phyloP scores from a whole-genome alignment of 129 eudicot species.

The Sambucus nigra region DNA sequence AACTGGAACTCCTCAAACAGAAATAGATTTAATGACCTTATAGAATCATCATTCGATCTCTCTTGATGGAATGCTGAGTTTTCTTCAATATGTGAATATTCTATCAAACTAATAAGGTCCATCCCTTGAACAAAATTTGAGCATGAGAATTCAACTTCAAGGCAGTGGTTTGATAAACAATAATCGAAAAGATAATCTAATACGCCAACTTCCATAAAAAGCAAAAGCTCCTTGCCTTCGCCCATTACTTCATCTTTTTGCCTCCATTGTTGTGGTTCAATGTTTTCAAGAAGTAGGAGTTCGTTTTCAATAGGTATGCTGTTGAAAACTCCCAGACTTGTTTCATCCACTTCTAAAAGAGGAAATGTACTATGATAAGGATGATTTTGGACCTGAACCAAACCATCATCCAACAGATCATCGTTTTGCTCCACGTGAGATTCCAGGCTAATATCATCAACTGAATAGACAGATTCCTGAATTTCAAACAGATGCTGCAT shows the following conservation, averaged over 20 bases:
- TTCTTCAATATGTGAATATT: constrained; percentile 16
- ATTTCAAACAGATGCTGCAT: constrained; percentile 35
- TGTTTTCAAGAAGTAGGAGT: constrained; percentile 27
- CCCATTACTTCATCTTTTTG: constrained; percentile 27
- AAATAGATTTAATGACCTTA: constrained; percentile 14
- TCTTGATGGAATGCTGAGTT: constrained; percentile 12
- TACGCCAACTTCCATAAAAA: constrained; percentile 44
- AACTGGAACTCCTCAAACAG: constrained; percentile 52
- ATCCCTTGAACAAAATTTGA: constrained; percentile 26
- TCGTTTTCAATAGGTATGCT: constrained; percentile 25
- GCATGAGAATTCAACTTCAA: constrained; percentile 17
- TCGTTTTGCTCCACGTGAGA: constrained; percentile 31
- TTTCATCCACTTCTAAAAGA: constrained; percentile 67
- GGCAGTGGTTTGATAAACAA: constrained; percentile 20
- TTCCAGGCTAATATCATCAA: constrained; percentile 37
- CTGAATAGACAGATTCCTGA: constrained; percentile 35
- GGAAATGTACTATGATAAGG: constrained; percentile 40
- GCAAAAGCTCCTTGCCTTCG: constrained; percentile 49
- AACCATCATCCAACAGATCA: constrained; percentile 30
- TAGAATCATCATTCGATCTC: constrained; percentile 11
- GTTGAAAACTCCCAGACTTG: constrained; percentile 40
- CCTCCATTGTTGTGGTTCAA: constrained; percentile 32
- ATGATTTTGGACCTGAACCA: constrained; percentile 22
- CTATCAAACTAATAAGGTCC: constrained; percentile 38
- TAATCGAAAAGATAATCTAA: constrained; percentile 31